Conservation (phyloP, 139 green algal genomes). For the Pedinophyceae sp. region DNA sequence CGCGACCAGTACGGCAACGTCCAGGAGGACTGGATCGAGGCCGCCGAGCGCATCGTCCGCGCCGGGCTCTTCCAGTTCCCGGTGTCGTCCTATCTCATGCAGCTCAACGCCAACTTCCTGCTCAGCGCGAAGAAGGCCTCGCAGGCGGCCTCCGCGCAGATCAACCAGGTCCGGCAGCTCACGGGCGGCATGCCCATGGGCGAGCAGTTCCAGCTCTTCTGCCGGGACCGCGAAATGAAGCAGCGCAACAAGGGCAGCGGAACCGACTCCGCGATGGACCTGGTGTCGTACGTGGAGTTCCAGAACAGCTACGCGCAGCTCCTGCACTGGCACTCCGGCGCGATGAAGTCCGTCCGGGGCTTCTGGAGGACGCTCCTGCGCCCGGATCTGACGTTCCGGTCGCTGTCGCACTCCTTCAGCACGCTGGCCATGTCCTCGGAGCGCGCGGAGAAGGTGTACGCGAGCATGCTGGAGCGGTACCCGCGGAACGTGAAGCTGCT, state of each 20-base stretch:
- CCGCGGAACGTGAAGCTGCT: slow-evolving; percentile 22
- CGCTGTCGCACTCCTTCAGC: slow-evolving; percentile 16
- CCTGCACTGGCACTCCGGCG: not conserved
- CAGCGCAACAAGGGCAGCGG: slow-evolving; percentile 10
- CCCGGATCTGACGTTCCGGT: slow-evolving; percentile 9
- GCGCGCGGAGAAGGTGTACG: slow-evolving; percentile 19
- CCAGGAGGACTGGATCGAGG: not conserved
- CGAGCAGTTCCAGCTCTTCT: slow-evolving; percentile 30
- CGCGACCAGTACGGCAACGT: not conserved
- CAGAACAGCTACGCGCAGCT: slow-evolving; percentile 20
- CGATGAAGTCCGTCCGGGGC: slow-evolving; percentile 8
- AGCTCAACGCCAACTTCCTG: slow-evolving; percentile 25
- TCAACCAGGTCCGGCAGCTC: slow-evolving; percentile 23
- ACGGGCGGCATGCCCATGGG: slow-evolving; percentile 17
- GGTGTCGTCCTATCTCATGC: slow-evolving; percentile 17
- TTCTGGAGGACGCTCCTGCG: slow-evolving; percentile 29
- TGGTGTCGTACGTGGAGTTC: slow-evolving; percentile 37
- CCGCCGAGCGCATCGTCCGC: not conserved
- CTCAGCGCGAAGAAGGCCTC: slow-evolving; percentile 9
- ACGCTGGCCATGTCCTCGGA: slow-evolving; percentile 10
- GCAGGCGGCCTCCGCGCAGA: slow-evolving; percentile 14
- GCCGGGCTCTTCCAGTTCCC: slow-evolving; percentile 22
- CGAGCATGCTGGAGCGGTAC: slow-evolving; percentile 23
- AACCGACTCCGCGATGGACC: slow-evolving; percentile 17
- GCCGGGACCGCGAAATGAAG: slow-evolving; percentile 26